Percentiles rank a stretch among this genome's conserved stretches.
Evolutionary conservation across 306 rosid genomes (phyloP).

Genomic region (Boehmeria nivea): DNA sequence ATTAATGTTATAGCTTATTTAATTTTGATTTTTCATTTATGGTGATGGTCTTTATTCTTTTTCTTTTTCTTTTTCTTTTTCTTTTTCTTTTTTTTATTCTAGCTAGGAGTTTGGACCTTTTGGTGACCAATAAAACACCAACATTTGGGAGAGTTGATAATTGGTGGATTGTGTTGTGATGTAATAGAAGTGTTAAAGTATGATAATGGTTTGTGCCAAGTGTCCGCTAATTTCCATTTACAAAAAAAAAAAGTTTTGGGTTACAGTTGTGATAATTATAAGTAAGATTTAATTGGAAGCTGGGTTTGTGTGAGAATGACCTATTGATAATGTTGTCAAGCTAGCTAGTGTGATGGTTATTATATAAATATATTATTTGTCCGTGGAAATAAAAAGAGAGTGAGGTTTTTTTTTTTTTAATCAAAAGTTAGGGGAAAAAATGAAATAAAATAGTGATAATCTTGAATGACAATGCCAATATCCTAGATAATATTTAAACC

Average conservation of each 20-base stretch:
- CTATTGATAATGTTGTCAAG: not conserved
- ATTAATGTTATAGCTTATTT: too few species aligned
- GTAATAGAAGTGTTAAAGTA: slow-evolving; percentile 8
- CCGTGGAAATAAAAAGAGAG: not conserved
- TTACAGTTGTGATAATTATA: not conserved
- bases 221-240: slow-evolving; percentile 7
- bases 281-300: not conserved
- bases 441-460: too few species aligned
- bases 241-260: slow-evolving; percentile 5
- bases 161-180: not conserved
- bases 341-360: not conserved
- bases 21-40: too few species aligned
- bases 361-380: not conserved
- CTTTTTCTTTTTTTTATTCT: not conserved
- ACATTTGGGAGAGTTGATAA: slow-evolving; percentile 1
- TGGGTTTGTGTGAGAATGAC: slow-evolving; percentile 15
- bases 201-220: slow-evolving; percentile 7
- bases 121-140: slow-evolving; percentile 3
- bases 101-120: not conserved
- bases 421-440: not conserved
- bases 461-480: too few species aligned
- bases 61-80: not conserved
- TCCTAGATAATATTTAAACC: too few species aligned
- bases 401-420: not conserved
- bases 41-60: too few species aligned